Conservation (phyloP, 2,329 filamentous ascomycete species). For the Fusarium praegraminearum region DNA sequence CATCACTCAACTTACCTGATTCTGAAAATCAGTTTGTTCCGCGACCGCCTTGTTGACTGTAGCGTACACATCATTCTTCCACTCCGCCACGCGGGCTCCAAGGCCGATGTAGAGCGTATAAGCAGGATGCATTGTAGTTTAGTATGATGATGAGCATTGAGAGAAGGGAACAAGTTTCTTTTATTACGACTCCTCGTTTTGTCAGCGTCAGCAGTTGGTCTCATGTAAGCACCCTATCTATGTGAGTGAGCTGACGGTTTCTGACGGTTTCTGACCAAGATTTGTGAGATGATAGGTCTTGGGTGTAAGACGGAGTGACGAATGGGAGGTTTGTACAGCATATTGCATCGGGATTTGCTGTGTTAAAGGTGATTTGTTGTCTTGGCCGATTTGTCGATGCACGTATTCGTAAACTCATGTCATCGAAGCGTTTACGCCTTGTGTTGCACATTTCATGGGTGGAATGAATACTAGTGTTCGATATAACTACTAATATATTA, state of each 20-base stretch:
- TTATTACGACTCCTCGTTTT: not conserved
- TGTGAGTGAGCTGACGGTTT: constrained; percentile 19
- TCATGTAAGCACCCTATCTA: constrained; percentile 16
- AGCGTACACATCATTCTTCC: constrained; percentile 7
- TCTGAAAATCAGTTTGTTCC: not conserved
- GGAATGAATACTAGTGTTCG: not conserved
- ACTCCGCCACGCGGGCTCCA: constrained; percentile 5
- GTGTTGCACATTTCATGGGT: not conserved
- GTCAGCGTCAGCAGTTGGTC: not conserved
- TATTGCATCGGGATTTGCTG: not conserved
- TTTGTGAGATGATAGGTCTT: not conserved
- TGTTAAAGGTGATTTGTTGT: not conserved
- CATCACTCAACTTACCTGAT: not conserved
- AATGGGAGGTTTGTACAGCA: not conserved
- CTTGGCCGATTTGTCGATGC: not conserved
- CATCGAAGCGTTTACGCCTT: not conserved
- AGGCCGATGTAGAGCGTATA: constrained; percentile 31
- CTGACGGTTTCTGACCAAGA: not conserved
- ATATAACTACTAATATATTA: not conserved
- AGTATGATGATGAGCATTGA: not conserved
- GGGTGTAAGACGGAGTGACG: constrained; percentile 1
- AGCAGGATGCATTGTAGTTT: constrained; percentile 25
- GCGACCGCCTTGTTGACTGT: constrained; percentile 5
- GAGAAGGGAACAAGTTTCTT: not conserved
- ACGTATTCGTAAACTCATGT: not conserved